These are phyloP conservation scores for Ogataea salicorniae DNA, from an alignment of 805 yeast species.

Conservation along the genomic window DNA sequence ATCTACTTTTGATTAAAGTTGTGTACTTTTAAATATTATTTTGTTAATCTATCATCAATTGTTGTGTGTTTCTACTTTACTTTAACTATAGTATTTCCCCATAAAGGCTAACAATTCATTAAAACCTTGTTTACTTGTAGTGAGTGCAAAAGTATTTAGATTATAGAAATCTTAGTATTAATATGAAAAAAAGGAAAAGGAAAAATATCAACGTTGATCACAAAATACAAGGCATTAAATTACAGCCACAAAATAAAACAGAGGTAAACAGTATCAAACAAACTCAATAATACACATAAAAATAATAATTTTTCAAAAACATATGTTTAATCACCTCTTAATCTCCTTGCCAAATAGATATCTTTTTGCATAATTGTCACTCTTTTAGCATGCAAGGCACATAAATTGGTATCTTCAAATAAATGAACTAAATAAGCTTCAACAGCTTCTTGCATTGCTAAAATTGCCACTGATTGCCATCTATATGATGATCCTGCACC, in stretches of 20 bases:
- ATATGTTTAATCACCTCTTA: slow-evolving; percentile 43
- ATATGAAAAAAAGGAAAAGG: no score
- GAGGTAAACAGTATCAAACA: neutral
- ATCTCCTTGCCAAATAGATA: slow-evolving; percentile 72
- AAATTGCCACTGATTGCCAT: slow-evolving; percentile 75
- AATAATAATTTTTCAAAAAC: neutral
- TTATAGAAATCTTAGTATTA: no score
- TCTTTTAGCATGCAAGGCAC: slow-evolving; percentile 76
- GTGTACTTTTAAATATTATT: neutral
- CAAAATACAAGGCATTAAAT: no score
- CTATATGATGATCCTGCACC: slow-evolving; percentile 53
- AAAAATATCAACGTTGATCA: no score
- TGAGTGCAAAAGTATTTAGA: no score
- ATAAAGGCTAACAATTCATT: no score
- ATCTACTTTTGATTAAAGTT: neutral
- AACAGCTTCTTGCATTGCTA: slow-evolving; percentile 77
- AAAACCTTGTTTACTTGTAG: no score
- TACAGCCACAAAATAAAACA: neutral
- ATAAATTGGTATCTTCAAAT: slow-evolving; percentile 69
- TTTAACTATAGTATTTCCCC: no score
- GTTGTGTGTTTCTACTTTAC: no score
- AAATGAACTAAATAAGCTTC: slow-evolving; percentile 73
- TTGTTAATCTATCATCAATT: neutral
- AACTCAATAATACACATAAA: neutral
- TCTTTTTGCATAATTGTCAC: slow-evolving; percentile 86